Evolutionary conservation across 2,329 filamentous ascomycete species (phyloP), one percentile per base, ranked within the genome.

Genomic region (Venturia effusa): DNA sequence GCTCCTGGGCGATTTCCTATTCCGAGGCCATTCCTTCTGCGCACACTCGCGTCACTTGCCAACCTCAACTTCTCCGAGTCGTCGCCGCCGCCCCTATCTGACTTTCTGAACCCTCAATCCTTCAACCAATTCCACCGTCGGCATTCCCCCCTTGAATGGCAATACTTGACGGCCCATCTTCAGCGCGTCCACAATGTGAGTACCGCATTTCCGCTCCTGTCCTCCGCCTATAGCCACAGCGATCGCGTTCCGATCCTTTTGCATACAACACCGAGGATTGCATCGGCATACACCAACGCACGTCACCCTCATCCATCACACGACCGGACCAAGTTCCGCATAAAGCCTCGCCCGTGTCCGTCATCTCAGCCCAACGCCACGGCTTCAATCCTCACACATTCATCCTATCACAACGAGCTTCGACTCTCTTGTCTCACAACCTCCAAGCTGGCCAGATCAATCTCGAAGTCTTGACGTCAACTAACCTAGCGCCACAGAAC

Each of bases 401-500:
- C 45, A 5, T 51, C 45, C 22, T 51, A 13, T 22, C 22, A 27
- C 22, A 24, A 27, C 22, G 22, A 27, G 22, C 22, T 11, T n/a
- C 45, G 27, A 51, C 45, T 22, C 17, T 11, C 45, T 51, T 13
- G 3, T 15, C n/a, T n/a, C 17, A 43, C 2, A 43, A 3, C 40
- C 40, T 11, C 8, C 37, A 43, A 43, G 15, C 3, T 22, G 24
- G 15, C 51, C 73, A 76, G 73, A 74, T 75, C 74, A 73, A 72
- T 64, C 73, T 70, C 76, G 67, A 72, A 67, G 67, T 73, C 74
- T 78, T 78, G 78, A 79, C 75, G 74, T 11, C 76, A 72, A 66
- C 70, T 40, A 71, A 66, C 71, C 75, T 76, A 8, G 32, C 15
- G 7, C 40, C 59, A 41, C 40, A 40, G 40, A 40, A 39, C 51